A percentile compares a stretch with the other conserved stretches of the same genome.
Conservation (phyloP, 2,329 filamentous ascomycete species). For the Golovinomyces cichoracearum region DNA sequence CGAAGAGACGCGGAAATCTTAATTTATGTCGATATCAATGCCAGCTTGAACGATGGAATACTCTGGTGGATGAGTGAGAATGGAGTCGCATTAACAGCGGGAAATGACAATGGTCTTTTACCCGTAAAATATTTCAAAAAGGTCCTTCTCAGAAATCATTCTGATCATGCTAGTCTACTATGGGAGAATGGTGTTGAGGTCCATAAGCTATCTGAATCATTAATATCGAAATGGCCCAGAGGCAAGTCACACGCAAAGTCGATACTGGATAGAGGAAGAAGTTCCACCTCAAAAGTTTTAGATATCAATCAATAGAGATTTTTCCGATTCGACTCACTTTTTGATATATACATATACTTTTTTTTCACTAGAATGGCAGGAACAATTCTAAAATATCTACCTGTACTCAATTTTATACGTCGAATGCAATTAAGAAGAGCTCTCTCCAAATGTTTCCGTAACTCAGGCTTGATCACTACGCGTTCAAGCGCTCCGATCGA, state of each 20-base stretch:
- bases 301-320: too few relatives aligned
- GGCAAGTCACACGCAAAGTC: background rate
- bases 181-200: slow-evolving; percentile 43
- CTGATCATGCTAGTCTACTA: slow-evolving; percentile 33
- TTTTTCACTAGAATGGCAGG: too few relatives aligned
- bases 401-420: too few relatives aligned
- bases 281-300: too few relatives aligned
- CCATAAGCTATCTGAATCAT: slow-evolving; percentile 36
- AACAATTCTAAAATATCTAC: too few relatives aligned
- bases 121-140: slow-evolving; percentile 41
- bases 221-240: slow-evolving; percentile 18
- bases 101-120: slow-evolving; percentile 33
- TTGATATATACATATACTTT: too few relatives aligned
- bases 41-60: slow-evolving; percentile 35
- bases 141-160: slow-evolving; percentile 35
- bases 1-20: slow-evolving; percentile 49
- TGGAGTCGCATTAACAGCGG: slow-evolving; percentile 43
- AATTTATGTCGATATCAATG: slow-evolving; percentile 47
- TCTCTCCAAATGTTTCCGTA: too few relatives aligned
- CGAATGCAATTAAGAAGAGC: too few relatives aligned
- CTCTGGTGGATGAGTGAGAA: slow-evolving; percentile 62
- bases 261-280: too few relatives aligned
- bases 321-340: too few relatives aligned
- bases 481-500: too few relatives aligned
- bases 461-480: too few relatives aligned